Conservation (phyloP, 495 filamentous ascomycete genomes). For the Cairneyella variabilis region DNA sequence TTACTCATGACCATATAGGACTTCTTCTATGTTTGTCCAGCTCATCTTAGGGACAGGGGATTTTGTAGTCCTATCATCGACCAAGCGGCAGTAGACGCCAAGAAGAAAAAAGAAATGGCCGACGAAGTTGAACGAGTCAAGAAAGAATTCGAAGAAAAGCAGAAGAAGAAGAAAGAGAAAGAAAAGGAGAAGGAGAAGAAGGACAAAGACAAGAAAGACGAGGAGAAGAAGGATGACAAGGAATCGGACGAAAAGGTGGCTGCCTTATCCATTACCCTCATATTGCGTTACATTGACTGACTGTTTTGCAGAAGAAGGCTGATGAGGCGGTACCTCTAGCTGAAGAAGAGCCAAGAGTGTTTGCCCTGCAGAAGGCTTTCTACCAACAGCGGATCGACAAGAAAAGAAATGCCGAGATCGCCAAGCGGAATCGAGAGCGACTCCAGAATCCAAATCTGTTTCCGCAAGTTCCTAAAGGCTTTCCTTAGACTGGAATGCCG, state of each 20-base stretch:
- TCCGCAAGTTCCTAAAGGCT: constrained; percentile 70
- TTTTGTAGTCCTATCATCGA: constrained; percentile 81
- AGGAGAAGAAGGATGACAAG: constrained; percentile 42
- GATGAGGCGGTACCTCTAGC: constrained; percentile 5
- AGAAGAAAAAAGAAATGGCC: constrained; percentile 63
- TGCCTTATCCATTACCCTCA: no score
- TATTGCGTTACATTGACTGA: constrained; percentile 1
- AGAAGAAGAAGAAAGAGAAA: constrained; percentile 60
- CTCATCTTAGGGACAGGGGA: constrained; percentile 77
- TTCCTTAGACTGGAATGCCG: no score
- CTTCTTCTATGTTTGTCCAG: constrained; percentile 87
- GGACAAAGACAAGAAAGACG: constrained; percentile 46
- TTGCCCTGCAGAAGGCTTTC: constrained; percentile 81
- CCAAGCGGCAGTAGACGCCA: constrained; percentile 65
- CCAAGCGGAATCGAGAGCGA: constrained; percentile 77
- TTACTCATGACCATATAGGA: constrained; percentile 51
- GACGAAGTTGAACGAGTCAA: constrained; percentile 71
- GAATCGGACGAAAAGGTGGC: constrained; percentile 51
- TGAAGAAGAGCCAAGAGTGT: constrained; percentile 71
- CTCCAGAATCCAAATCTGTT: constrained; percentile 75
- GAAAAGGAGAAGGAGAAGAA: constrained; percentile 50
- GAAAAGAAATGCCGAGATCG: constrained; percentile 72
- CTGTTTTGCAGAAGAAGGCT: constrained; percentile 15
- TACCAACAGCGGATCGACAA: constrained; percentile 80
- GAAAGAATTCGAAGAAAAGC: constrained; percentile 73